These are phyloP conservation scores for Gonium pectorale DNA, from an alignment of 139 green algal genomes.

Conservation along the genomic window DNA sequence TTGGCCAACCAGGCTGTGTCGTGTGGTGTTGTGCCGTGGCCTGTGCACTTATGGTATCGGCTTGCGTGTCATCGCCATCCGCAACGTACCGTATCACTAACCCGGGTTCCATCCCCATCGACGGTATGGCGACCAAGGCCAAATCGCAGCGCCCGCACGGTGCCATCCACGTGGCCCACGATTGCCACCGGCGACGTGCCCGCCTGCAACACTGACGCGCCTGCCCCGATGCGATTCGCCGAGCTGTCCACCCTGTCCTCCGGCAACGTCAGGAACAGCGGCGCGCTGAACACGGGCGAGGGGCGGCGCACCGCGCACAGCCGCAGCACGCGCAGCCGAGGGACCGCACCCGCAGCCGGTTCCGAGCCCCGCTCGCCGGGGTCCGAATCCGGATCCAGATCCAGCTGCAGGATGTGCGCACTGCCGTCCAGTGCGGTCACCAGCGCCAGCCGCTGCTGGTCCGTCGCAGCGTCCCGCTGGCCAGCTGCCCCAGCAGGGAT, in stretches of 20 bases:
- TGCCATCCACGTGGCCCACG: conserved; percentile 40
- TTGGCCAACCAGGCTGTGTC: no score
- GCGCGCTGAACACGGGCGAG: conserved; percentile 39
- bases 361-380: neutral
- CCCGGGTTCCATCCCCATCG: neutral
- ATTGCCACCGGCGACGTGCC: neutral
- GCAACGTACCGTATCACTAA: no score
- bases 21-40: no score
- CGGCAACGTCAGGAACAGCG: neutral
- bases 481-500: no score
- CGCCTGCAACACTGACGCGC: neutral
- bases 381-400: neutral
- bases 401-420: neutral
- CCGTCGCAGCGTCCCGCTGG: no score
- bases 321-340: neutral
- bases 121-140: neutral
- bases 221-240: no score
- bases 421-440: conserved; percentile 37
- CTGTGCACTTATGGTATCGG: no score
- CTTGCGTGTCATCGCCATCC: no score
- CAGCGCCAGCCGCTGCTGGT: neutral
- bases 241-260: neutral
- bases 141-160: neutral
- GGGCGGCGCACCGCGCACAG: neutral
- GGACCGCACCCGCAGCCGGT: neutral